phyloP scores from a whole-genome alignment of 495 filamentous ascomycete species.

The Trichocladium uniseriatum region DNA sequence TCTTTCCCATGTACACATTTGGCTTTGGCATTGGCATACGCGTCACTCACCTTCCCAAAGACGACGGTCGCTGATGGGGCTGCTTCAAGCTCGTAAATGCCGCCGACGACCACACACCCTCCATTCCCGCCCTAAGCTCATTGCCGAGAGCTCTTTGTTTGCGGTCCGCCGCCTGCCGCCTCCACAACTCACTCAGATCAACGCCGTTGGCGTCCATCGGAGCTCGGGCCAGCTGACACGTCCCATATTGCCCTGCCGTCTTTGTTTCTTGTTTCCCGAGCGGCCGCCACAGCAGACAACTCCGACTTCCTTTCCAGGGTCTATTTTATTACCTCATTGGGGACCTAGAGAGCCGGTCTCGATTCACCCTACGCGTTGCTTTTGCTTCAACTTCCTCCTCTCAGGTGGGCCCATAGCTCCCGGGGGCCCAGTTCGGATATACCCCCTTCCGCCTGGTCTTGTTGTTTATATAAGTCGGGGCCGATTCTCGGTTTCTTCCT shows the following conservation, averaged over 20 bases:
- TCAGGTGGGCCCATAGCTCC: constrained; percentile 9
- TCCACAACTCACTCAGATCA: constrained; percentile 1
- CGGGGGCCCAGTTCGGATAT: constrained; percentile 15
- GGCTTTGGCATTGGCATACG: constrained; percentile 1
- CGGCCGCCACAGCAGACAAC: background rate
- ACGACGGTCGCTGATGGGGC: constrained; percentile 24
- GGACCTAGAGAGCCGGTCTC: constrained; percentile 1
- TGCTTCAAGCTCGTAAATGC: constrained; percentile 25
- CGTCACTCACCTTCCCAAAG: constrained; percentile 21
- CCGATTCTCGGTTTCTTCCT: constrained; percentile 6
- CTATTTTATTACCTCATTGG: constrained; percentile 1
- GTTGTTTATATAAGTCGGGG: constrained; percentile 18
- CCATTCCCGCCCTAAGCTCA: background rate
- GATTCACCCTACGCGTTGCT: constrained; percentile 8
- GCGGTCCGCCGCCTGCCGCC: background rate
- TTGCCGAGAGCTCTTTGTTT: background rate
- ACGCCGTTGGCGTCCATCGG: background rate
- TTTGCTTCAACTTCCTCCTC: constrained; percentile 5
- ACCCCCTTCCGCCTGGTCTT: constrained; percentile 7
- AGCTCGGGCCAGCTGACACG: constrained; percentile 7
- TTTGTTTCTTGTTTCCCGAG: constrained; percentile 4
- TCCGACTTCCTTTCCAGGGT: background rate
- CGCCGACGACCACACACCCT: constrained; percentile 18
- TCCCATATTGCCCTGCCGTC: constrained; percentile 10
- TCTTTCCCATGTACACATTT: background rate